Evolutionary conservation across 805 yeast genomes (phyloP), one percentile per base, ranked within the genome.

Genomic region (Candida endomychidarum): DNA sequence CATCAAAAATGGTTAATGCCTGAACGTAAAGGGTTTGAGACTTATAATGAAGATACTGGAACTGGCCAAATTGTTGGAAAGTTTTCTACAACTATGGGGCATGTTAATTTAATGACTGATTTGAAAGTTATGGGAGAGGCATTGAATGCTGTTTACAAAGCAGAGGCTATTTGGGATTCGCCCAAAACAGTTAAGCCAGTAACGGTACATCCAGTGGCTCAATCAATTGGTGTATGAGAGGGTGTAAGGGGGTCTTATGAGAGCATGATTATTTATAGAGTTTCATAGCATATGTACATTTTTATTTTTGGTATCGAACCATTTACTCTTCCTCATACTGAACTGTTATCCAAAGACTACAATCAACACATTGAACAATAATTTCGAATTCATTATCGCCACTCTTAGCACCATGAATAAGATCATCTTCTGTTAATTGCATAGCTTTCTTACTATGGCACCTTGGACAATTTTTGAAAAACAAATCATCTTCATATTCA

Each of bases 291-390:
- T 19, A 14, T 17, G 27, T 24, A 25, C n/a, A 34, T 24, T 12
- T 21, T 16, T 8, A 24, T 23, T 8, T 21, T 7, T 26, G 12
- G 3, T 26, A 4, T 20, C 8, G 8, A 20, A 8, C 22, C 5
- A 19, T 18, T 27, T 18, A 18, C 17, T 38, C 66, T 47, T 79
- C 89, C 48, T 70, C 78, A 53, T 82, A 86, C 47, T 70, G 73
- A 2, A 91, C 89, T 37, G 79, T 78, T 18, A 91, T 61, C 96
- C 96, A 91, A 21, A 89, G 57, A 57, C 95, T 86, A 58, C 98
- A 91, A 22, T 85, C 80, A 9, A 65, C 56, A 57, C 98, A 91
- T 53, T 90, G 96, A 0, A 86, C 78, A 16, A 86, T 70, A 1
- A 90, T 72, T 47, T 83, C 84, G 47, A 69, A 82, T 11, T 66